Percentiles rank a stretch among this genome's conserved stretches.
Evolutionary conservation across 495 filamentous ascomycete species (phyloP).

Genomic region (Aspergillus campestris): DNA sequence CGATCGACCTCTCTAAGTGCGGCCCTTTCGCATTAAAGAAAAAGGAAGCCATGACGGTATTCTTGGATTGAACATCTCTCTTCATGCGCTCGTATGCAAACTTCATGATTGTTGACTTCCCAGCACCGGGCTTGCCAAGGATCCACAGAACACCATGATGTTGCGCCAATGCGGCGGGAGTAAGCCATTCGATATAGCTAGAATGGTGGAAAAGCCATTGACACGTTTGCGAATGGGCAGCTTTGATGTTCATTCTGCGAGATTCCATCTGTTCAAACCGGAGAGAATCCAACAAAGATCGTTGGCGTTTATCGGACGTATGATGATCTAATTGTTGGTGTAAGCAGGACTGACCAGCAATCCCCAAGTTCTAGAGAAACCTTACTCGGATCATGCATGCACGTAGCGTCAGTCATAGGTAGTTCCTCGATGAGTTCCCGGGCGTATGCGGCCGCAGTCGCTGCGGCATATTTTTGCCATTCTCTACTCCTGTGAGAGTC

Average conservation of each 20-base stretch:
- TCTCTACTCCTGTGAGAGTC: slow-evolving; percentile 20
- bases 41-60: no score
- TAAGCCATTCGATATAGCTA: slow-evolving; percentile 24
- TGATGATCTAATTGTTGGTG: no score
- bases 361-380: no score
- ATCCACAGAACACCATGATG: slow-evolving; percentile 37
- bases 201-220: slow-evolving; percentile 23
- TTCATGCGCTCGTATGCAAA: no score
- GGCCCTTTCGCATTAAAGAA: slow-evolving; percentile 43
- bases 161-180: slow-evolving; percentile 8
- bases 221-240: slow-evolving; percentile 24
- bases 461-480: slow-evolving; percentile 21
- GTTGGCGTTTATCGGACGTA: slow-evolving; percentile 1
- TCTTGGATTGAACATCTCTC: no score
- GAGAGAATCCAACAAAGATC: slow-evolving; percentile 8
- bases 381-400: no score
- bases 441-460: slow-evolving; percentile 11
- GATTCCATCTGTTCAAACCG: slow-evolving; percentile 14
- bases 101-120: slow-evolving; percentile 32
- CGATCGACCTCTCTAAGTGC: slow-evolving; percentile 37
- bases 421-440: no score
- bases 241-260: slow-evolving; percentile 13
- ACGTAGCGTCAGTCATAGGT: no score
- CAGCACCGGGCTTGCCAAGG: slow-evolving; percentile 39
- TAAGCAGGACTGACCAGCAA: no score